Conservation (phyloP, 306 rosid genomes). For the Casuarina equisetifolia region DNA sequence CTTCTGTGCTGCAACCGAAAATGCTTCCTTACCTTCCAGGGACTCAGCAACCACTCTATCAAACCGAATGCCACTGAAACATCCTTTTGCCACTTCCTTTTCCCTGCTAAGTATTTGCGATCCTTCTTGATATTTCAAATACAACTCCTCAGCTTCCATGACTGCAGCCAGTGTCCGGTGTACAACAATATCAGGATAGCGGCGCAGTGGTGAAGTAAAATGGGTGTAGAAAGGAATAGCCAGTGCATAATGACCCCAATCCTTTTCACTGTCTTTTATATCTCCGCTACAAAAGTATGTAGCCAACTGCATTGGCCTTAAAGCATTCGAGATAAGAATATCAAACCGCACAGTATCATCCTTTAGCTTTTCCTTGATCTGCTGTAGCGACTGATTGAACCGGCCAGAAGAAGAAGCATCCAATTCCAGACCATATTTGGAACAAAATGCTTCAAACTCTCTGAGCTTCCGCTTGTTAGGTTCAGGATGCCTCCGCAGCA, state of each 20-base stretch:
- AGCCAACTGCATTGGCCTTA: conserved; percentile 79
- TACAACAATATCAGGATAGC: conserved; percentile 92
- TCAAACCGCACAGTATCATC: conserved; percentile 62
- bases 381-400: conserved; percentile 58
- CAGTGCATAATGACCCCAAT: conserved; percentile 77
- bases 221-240: conserved; percentile 84
- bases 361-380: conserved; percentile 66
- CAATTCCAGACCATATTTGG: conserved; percentile 67
- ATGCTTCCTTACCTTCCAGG: conserved; percentile 54
- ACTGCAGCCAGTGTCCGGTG: conserved; percentile 79
- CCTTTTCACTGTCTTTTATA: conserved; percentile 42
- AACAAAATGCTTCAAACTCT: conserved; percentile 81
- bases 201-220: conserved; percentile 86
- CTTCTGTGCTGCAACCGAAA: conserved; percentile 68
- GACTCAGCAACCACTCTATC: conserved; percentile 73
- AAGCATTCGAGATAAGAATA: conserved; percentile 67
- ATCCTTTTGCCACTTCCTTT: conserved; percentile 36
- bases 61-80: conserved; percentile 70
- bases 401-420: conserved; percentile 73
- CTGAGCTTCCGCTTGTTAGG: conserved; percentile 72
- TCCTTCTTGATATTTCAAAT: conserved; percentile 42
- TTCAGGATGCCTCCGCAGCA: conserved; percentile 85
- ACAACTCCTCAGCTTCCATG: conserved; percentile 79
- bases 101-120: conserved; percentile 32
- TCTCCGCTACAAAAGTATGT: conserved; percentile 81